Evolutionary conservation across 768 basidiomycete species (phyloP).

Genomic region (Leccinum uliginosum): DNA sequence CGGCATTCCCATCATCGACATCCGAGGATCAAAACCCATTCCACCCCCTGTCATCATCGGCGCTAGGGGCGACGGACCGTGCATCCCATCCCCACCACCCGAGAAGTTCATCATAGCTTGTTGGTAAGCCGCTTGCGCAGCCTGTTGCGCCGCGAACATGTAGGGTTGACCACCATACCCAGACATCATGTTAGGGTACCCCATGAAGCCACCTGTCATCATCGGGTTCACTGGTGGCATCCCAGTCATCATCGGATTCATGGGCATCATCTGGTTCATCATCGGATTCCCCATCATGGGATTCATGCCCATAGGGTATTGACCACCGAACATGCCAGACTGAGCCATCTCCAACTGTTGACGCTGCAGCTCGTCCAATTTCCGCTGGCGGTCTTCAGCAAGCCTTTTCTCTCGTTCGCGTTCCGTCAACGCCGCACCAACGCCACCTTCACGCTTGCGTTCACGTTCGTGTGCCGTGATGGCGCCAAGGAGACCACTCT

Average conservation of each 20-base stretch:
- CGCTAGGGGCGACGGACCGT: conserved; percentile 36
- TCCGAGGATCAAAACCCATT: conserved; percentile 65
- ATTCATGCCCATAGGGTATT: conserved; percentile 44
- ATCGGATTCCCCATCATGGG: conserved; percentile 75
- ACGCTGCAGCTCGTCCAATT: conserved; percentile 86
- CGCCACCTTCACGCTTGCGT: conserved; percentile 89
- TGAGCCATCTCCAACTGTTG: conserved; percentile 91
- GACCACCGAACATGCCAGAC: conserved; percentile 65
- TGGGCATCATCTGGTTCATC: conserved; percentile 44
- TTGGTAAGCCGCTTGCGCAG: conserved; percentile 79
- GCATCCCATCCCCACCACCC: conserved; percentile 57
- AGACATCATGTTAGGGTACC: conserved; percentile 38
- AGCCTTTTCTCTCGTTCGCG: conserved; percentile 88
- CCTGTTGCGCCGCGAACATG: conserved; percentile 83
- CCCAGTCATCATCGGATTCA: conserved; percentile 58
- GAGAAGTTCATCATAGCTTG: conserved; percentile 86
- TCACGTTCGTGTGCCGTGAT: conserved; percentile 95
- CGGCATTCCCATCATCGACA: conserved; percentile 79
- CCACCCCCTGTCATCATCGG: conserved; percentile 57
- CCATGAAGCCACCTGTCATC: conserved; percentile 51
- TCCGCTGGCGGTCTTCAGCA: conserved; percentile 89
- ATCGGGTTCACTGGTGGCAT: conserved; percentile 45
- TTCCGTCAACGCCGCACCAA: conserved; percentile 93
- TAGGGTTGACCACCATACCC: conserved; percentile 61
- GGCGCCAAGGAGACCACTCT: conserved; percentile 92